Evolutionary conservation across 805 yeast species (phyloP).

Genomic region (Candida patagonica): DNA sequence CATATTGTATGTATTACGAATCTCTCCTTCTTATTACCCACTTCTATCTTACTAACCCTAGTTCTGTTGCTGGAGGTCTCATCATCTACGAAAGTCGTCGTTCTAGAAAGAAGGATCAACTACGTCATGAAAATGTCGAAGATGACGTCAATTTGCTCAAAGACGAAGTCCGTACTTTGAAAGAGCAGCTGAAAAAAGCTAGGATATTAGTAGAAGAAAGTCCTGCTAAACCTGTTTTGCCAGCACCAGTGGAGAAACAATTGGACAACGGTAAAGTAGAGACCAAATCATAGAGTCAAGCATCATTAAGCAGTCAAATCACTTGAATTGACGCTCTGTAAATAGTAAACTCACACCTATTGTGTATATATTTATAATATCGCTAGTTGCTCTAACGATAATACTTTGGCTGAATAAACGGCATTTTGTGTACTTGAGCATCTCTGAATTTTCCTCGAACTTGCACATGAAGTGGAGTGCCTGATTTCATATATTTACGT

Average conservation of each 20-base stretch:
- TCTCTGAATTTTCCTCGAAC: slow-evolving; percentile 78
- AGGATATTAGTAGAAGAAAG: slow-evolving; percentile 37
- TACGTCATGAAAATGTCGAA: slow-evolving; percentile 54
- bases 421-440: slow-evolving; percentile 71
- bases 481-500: slow-evolving; percentile 61
- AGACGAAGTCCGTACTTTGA: slow-evolving; percentile 53
- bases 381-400: slow-evolving; percentile 33
- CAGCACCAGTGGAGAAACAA: background rate
- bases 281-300: background rate
- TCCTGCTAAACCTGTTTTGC: too few species aligned
- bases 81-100: slow-evolving; percentile 64
- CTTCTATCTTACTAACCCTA: background rate
- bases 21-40: background rate
- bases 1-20: slow-evolving; percentile 36
- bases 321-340: slow-evolving; percentile 13
- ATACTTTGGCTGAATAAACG: slow-evolving; percentile 70
- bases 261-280: background rate
- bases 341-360: background rate
- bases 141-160: slow-evolving; percentile 66
- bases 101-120: slow-evolving; percentile 52
- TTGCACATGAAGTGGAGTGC: slow-evolving; percentile 61
- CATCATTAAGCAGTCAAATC: background rate
- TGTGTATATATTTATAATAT: slow-evolving; percentile 2
- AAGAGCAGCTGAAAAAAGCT: slow-evolving; percentile 29
- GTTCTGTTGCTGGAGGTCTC: slow-evolving; percentile 65